Evolutionary conservation across 305 asterid genomes (phyloP), one percentile per base, ranked within the genome.

Genomic region (Fraxinus sp.): DNA sequence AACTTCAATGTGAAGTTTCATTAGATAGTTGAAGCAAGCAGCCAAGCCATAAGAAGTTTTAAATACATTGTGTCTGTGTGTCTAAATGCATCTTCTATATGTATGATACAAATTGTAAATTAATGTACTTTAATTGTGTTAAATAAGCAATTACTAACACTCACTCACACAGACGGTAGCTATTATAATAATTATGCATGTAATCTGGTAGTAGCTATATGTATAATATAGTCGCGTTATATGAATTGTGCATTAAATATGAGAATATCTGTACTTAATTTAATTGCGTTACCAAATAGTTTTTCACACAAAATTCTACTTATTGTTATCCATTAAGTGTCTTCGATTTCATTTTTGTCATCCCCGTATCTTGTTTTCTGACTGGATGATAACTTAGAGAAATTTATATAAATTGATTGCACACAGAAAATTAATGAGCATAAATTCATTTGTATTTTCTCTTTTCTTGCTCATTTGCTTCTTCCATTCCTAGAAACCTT

Each of bases 381-480:
- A 66, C 73, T 26, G 26, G 35, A 66, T 66, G 35, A 66, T 66
- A 66, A 66, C 73, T 10, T 66, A 22, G 18, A 66, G 73, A 66
- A 66, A 6, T 26, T 22, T 66, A 66, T 66, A 10, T 26, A 11
- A 59, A 11, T 24, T 66, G 73, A 66, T 66, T 66, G 36, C 73
- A 1, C 30, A 7, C 4, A 20, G 30, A 78, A 76, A 62, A 28
- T 35, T 43, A 37, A 79, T 72, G n/a, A 71, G 71, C 77, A 8
- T 77, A 59, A 4, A 57, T 81, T 62, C 28, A 62, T 77, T 18
- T 66, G 70, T 72, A 1, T 68, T 59, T 28, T 64, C 33, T 3
- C 16, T 64, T 24, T 64, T 84, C 70, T 71, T 64, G 76, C 71
- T 41, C n/a, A 64, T 43, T 77, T 77, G 66, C 64, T 80, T 55